Evolutionary conservation across 2,329 filamentous ascomycete species (phyloP), one percentile per base, ranked within the genome.

Genomic region (Colletotrichum endophyticum): DNA sequence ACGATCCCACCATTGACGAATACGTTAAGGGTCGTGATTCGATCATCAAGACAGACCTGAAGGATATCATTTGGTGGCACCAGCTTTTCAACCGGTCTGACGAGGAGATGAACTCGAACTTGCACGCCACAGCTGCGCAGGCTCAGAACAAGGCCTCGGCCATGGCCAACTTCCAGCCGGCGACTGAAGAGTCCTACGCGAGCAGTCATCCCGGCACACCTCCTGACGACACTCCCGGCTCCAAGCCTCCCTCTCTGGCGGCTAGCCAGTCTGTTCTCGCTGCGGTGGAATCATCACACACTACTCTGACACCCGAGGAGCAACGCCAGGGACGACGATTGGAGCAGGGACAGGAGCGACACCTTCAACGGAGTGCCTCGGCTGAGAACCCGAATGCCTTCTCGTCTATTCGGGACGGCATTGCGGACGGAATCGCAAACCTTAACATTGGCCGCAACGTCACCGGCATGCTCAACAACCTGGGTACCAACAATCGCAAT

Each of bases 31-130:
- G 95, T 6, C 93, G 93, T 75, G 96, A 98, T 83, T 91, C 96
- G 6, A 91, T 99, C 9, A 89, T 99, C 16, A 94, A 99, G 79
- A 96, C 97, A 1, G 89, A 91, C 5, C 87, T 94, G 2, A 91
- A 91, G 15, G 94, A 98, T 77, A 91, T 97, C n/a, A 91, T 95
- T 76, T 99, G 97, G 97, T 99, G 97, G 97, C 90, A 94, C 79
- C 95, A 97, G 81, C 87, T 94, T 2, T 99, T 98, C 85, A 95
- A 95, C 63, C 92, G 96, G 36, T 93, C 93, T 4, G 95, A 98
- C 80, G 92, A 94, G 70, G 97, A 99, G 83, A 99, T 99, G 96
- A 99, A 99, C 80, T 92, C 91, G 0, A 87, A 90, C 44, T 85
- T 92, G 13, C 89, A 92, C 79, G 86, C 88, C 8, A 89, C 89